Base-by-base conservation (phyloP, 495 filamentous ascomycete genomes). In the Hyaloscypha variabilis region DNA sequence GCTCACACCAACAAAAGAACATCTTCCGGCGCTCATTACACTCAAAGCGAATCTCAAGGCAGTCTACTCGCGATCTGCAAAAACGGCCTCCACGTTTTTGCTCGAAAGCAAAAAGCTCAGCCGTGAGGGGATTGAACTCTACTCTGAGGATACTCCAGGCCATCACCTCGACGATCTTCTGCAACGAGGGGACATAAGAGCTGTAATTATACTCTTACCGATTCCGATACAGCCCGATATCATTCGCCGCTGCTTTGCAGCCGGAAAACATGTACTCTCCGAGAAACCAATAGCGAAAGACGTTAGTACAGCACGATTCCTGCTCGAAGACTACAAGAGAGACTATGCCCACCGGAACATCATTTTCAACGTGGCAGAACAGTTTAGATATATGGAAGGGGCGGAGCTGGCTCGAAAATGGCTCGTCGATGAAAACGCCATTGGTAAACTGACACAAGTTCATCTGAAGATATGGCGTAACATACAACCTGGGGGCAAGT, bases 241-340 rank as follows among this genome's bases (percentile, higher is more conserved):
- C 66, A 84, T 88, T 72, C 75, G 81, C 65, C 74, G 77, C 51
- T 83, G 89, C 5, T 78, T 94, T 0, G 62, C 74, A 0, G 88
- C 90, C 1, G 86, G 88, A 30, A 94, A 94, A 67, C 90, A 92
- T 72, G 90, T 93, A 11, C 76, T 93, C 0, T 86, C 78, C 28
- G 91, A 94, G 74, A 94, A 94, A 73, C 91, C 91, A 21, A 83
- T 93, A 36, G 89, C 90, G 1, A 82, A 84, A 71, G 85, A 91
- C 69, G 69, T 91, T 14, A 76, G 77, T 1, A 78, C 84, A 0
- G 90, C 88, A 8, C 76, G 77, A 28, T 80, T 85, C 31, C 81
- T 94, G 26, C 69, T 91, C 51, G 60, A 76, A 11, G 89, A 84
- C 81, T 90, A 88, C 69, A 77, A 81, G 11, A 77, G 80, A 57